These are phyloP conservation scores for Lasiosphaeris hirsuta DNA, from an alignment of 495 filamentous ascomycete genomes.

Conservation along the genomic window DNA sequence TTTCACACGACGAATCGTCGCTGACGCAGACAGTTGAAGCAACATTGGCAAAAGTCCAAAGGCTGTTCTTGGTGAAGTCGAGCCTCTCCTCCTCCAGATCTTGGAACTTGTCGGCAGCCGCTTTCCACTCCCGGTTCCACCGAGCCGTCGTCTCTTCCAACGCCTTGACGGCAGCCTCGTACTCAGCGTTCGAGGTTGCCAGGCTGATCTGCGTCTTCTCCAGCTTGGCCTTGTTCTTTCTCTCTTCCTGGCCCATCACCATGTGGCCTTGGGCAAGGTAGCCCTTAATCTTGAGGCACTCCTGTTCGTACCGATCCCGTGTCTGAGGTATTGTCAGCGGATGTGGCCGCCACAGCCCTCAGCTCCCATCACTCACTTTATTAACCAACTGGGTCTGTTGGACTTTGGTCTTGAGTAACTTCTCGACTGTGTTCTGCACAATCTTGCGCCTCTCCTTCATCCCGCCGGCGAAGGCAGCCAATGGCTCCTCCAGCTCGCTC, in stretches of 20 bases:
- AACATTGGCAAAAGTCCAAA: constrained; percentile 98
- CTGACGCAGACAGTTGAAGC: constrained; percentile 98
- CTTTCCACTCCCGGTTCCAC: constrained; percentile 98
- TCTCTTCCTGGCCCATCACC: constrained; percentile 99
- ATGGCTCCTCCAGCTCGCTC: constrained; percentile 91
- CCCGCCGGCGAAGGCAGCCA: constrained; percentile 85
- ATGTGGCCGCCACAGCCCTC: neutral
- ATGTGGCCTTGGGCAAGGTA: constrained; percentile 98
- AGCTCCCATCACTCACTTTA: constrained; percentile 57
- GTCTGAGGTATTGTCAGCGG: constrained; percentile 49
- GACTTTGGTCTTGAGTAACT: constrained; percentile 85
- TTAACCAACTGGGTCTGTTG: constrained; percentile 89
- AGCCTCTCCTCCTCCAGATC: constrained; percentile 96
- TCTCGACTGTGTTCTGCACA: constrained; percentile 88
- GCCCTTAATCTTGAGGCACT: constrained; percentile 96
- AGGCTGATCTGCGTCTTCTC: constrained; percentile 98
- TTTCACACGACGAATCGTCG: constrained; percentile 96
- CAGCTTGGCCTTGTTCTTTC: constrained; percentile 97
- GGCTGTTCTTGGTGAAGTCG: constrained; percentile 93
- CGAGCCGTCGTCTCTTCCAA: constrained; percentile 94
- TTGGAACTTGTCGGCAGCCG: constrained; percentile 98
- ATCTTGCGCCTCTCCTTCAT: constrained; percentile 96
- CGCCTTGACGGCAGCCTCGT: constrained; percentile 84
- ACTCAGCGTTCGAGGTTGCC: constrained; percentile 84
- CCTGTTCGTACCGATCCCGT: constrained; percentile 91